Conservation (phyloP, 192 early-diverging fungal species). For the Dissophora globulifera region DNA sequence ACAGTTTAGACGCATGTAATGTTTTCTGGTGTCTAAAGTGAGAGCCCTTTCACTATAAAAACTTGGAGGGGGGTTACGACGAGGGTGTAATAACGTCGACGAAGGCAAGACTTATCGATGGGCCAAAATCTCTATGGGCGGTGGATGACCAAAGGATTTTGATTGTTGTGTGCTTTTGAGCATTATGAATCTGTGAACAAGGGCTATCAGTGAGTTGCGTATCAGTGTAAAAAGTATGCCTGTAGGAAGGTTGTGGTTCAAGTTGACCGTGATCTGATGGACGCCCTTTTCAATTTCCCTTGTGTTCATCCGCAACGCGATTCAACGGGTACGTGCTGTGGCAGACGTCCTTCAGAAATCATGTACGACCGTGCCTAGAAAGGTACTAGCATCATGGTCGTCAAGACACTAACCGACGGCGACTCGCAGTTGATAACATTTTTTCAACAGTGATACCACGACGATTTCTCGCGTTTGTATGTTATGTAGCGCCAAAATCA, state of each 20-base stretch:
- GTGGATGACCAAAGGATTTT: slow-evolving; percentile 63
- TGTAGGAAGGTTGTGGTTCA: not conserved
- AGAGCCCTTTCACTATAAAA: no score
- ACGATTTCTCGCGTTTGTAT: no score
- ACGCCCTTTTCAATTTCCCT: not conserved
- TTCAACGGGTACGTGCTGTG: slow-evolving; percentile 40
- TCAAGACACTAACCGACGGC: no score
- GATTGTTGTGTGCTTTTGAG: slow-evolving; percentile 67
- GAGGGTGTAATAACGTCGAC: no score
- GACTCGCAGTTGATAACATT: no score
- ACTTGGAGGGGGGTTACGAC: no score
- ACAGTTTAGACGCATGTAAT: no score
- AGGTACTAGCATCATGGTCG: not conserved
- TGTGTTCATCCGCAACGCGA: slow-evolving; percentile 8
- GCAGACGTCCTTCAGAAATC: slow-evolving; percentile 29
- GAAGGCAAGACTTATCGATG: not conserved
- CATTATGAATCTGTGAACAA: slow-evolving; percentile 55
- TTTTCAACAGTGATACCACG: no score
- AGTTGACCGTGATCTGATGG: not conserved
- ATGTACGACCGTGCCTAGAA: slow-evolving; percentile 22
- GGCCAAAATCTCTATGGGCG: slow-evolving; percentile 56
- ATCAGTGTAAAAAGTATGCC: not conserved
- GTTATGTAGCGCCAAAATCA: no score
- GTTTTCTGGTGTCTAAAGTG: no score
- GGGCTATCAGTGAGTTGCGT: slow-evolving; percentile 61